These are phyloP conservation scores for Pichia sp. DNA, from an alignment of 1,139 yeast genomes.

Conservation along the genomic window DNA sequence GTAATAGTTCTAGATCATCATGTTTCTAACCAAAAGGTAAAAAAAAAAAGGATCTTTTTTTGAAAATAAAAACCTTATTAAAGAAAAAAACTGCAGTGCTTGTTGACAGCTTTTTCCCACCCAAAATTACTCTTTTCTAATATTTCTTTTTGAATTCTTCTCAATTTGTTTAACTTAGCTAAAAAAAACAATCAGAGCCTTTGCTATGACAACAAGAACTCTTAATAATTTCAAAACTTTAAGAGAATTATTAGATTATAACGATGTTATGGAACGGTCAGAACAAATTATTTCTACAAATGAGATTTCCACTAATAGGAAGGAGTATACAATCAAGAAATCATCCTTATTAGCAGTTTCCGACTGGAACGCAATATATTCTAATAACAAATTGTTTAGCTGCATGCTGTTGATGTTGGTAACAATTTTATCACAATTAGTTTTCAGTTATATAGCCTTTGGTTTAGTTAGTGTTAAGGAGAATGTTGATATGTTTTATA, in stretches of 20 bases:
- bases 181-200: not conserved
- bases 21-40: too few species aligned
- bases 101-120: not conserved
- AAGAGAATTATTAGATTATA: constrained; percentile 14
- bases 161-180: too few species aligned
- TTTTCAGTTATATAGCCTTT: constrained; percentile 36
- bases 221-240: constrained; percentile 12
- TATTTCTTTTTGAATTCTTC: not conserved
- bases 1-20: too few species aligned
- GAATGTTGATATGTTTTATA: constrained; percentile 33
- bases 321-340: constrained; percentile 15
- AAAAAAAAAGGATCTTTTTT: too few species aligned
- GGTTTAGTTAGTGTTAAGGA: constrained; percentile 41
- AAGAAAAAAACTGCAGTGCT: too few species aligned
- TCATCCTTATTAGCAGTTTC: constrained; percentile 22
- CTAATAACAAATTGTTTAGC: constrained; percentile 23
- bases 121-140: not conserved
- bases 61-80: too few species aligned
- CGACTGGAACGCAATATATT: constrained; percentile 29
- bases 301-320: not conserved
- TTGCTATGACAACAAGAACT: constrained; percentile 15
- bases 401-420: constrained; percentile 31
- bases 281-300: not conserved
- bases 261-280: constrained; percentile 4
- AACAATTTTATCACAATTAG: constrained; percentile 35